Conservation (phyloP, 257 asterid genomes). For the Jaltomata sinuosa region DNA sequence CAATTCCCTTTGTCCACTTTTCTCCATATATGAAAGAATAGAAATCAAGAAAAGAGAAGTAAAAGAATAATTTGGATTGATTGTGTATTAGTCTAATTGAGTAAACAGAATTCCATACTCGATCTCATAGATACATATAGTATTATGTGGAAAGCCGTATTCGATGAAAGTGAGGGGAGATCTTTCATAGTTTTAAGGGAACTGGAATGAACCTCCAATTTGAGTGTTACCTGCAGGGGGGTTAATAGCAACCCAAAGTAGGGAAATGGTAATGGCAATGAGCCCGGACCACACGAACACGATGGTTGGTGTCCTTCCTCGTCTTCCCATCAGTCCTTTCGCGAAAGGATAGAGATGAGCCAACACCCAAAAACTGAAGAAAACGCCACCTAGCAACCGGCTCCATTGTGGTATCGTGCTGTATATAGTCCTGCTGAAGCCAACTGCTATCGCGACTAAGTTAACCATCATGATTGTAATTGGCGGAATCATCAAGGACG, state of each 20-base stretch:
- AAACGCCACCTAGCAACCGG: slow-evolving; percentile 74
- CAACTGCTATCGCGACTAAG: slow-evolving; percentile 71
- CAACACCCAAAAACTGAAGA: slow-evolving; percentile 87
- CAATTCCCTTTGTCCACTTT: background rate
- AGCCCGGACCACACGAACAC: slow-evolving; percentile 88
- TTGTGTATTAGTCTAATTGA: background rate
- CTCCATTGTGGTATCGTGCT: slow-evolving; percentile 87
- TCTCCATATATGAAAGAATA: background rate
- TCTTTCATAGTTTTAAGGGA: slow-evolving; percentile 25
- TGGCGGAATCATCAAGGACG: slow-evolving; percentile 68
- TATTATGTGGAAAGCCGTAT: background rate
- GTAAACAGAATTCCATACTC: background rate
- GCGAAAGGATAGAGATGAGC: slow-evolving; percentile 82
- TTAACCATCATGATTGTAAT: slow-evolving; percentile 65
- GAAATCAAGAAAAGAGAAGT: background rate
- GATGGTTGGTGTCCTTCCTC: slow-evolving; percentile 80
- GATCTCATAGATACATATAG: background rate
- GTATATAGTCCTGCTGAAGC: slow-evolving; percentile 71
- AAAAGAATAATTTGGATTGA: background rate
- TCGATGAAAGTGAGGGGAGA: background rate
- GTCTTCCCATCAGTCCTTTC: slow-evolving; percentile 73
- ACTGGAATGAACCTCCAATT: slow-evolving; percentile 88
- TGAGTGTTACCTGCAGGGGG: slow-evolving; percentile 46
- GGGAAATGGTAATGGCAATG: slow-evolving; percentile 69
- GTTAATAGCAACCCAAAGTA: slow-evolving; percentile 72